phyloP scores from a whole-genome alignment of 176 grass and related monocot genomes.

The Rhynchospora breviuscula region DNA sequence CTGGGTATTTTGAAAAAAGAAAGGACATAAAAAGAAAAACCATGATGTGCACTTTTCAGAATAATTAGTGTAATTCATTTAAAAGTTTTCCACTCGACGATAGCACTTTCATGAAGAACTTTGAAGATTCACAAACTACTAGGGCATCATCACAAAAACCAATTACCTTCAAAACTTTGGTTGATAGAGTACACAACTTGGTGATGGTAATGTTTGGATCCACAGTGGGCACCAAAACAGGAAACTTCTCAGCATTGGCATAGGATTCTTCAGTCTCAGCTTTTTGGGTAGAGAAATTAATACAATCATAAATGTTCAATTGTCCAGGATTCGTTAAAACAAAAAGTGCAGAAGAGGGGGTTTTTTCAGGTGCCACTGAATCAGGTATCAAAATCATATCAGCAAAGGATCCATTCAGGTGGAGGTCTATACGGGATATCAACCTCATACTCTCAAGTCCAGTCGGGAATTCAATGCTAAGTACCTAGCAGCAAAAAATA shows the following conservation, averaged over 20 bases:
- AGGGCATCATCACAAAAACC: neutral
- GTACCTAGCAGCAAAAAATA: slow-evolving; percentile 48
- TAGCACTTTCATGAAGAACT: neutral
- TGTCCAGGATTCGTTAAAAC: slow-evolving; percentile 93
- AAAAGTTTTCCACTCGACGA: neutral
- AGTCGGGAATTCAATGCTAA: slow-evolving; percentile 57
- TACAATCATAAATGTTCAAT: slow-evolving; percentile 70
- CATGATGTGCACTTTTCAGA: no score
- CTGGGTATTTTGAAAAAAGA: neutral
- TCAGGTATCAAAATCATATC: slow-evolving; percentile 97
- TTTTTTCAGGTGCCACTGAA: slow-evolving; percentile 47
- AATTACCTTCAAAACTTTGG: slow-evolving; percentile 67
- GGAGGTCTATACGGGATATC: slow-evolving; percentile 59
- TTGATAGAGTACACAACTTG: slow-evolving; percentile 52
- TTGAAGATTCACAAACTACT: neutral
- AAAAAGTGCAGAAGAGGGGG: slow-evolving; percentile 61
- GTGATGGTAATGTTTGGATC: slow-evolving; percentile 81
- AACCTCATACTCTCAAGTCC: slow-evolving; percentile 74
- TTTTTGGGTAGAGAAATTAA: slow-evolving; percentile 59
- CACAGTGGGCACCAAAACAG: slow-evolving; percentile 53
- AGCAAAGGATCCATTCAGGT: slow-evolving; percentile 87
- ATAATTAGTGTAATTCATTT: neutral
- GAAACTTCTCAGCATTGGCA: slow-evolving; percentile 67
- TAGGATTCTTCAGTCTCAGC: slow-evolving; percentile 42
- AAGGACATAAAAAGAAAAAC: neutral